phyloP scores from a whole-genome alignment of 495 filamentous ascomycete genomes.

The Collariella sp. region DNA sequence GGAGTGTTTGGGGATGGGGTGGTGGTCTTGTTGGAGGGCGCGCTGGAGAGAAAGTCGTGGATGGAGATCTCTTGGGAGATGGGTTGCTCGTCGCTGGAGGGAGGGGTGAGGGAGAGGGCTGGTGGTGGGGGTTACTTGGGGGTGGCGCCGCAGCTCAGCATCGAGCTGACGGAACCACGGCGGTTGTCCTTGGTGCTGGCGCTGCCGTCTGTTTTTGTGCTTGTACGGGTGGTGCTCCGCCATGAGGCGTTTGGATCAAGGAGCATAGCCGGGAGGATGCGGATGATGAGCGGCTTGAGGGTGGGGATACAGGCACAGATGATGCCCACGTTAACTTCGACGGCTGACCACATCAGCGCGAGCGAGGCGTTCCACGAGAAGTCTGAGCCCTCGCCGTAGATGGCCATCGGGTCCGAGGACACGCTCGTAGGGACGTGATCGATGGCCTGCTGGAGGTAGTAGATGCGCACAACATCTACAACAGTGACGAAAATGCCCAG shows the following conservation, averaged over 20 bases:
- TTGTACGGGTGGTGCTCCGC: constrained; percentile 12
- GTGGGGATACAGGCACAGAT: constrained; percentile 84
- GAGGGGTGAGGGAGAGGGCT: background rate
- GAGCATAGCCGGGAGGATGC: constrained; percentile 65
- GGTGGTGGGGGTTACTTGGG: background rate
- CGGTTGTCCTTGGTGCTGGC: background rate
- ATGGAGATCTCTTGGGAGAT: constrained; percentile 21
- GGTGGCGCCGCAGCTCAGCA: background rate
- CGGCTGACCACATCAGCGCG: constrained; percentile 85
- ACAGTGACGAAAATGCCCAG: constrained; percentile 80
- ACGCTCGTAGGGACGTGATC: constrained; percentile 20
- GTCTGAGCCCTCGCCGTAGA: constrained; percentile 30
- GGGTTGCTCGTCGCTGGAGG: background rate
- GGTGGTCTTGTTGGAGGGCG: background rate
- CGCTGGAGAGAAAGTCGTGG: constrained; percentile 14
- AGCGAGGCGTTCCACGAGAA: constrained; percentile 67
- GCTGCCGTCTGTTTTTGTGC: background rate
- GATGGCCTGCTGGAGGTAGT: constrained; percentile 72
- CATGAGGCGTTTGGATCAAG: constrained; percentile 35
- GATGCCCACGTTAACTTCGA: constrained; percentile 85
- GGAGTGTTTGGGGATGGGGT: background rate
- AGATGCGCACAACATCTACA: constrained; percentile 82
- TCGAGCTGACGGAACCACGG: background rate
- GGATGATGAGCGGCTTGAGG: constrained; percentile 74
- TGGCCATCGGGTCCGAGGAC: constrained; percentile 20